Evolutionary conservation across 2,329 filamentous ascomycete genomes (phyloP).

Genomic region (Dendryphion nanum): DNA sequence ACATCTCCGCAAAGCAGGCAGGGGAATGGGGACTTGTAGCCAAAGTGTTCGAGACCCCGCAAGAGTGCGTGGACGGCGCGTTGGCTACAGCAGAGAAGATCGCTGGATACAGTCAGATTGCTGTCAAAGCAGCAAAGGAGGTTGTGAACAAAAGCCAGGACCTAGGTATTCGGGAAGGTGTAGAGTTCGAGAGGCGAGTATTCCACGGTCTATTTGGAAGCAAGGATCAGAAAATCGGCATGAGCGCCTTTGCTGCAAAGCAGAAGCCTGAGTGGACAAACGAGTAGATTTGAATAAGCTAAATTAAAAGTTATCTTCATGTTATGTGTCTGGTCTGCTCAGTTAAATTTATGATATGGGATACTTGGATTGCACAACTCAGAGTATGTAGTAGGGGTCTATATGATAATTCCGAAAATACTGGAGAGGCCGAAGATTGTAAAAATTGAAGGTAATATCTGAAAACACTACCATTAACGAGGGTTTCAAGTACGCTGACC

Average conservation of each 20-base stretch:
- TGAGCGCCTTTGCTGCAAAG: slow-evolving; percentile 96
- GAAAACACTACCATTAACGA: too few relatives aligned
- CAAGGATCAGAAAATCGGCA: slow-evolving; percentile 92
- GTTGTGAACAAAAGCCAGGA: slow-evolving; percentile 99
- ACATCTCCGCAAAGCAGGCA: slow-evolving; percentile 80
- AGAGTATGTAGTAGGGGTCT: too few relatives aligned
- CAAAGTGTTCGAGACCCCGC: slow-evolving; percentile 73
- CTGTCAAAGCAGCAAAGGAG: slow-evolving; percentile 88
- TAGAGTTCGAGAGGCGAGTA: slow-evolving; percentile 89
- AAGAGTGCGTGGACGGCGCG: slow-evolving; percentile 78
- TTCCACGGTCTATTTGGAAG: slow-evolving; percentile 94
- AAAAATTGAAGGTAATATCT: too few relatives aligned
- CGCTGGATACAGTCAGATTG: slow-evolving; percentile 81
- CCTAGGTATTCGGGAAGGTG: slow-evolving; percentile 77
- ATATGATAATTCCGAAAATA: too few relatives aligned
- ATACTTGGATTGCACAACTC: too few relatives aligned
- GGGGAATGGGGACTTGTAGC: slow-evolving; percentile 89
- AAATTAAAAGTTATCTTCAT: too few relatives aligned
- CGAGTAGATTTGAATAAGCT: slow-evolving; percentile 60
- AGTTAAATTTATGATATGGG: too few relatives aligned
- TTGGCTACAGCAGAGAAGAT: slow-evolving; percentile 86
- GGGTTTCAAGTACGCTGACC: too few relatives aligned
- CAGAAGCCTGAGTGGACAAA: slow-evolving; percentile 88
- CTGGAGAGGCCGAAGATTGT: too few relatives aligned
- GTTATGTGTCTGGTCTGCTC: too few relatives aligned